phyloP scores from a whole-genome alignment of 371 early-diverging fungal species.

The Synchytrium microbalum region DNA sequence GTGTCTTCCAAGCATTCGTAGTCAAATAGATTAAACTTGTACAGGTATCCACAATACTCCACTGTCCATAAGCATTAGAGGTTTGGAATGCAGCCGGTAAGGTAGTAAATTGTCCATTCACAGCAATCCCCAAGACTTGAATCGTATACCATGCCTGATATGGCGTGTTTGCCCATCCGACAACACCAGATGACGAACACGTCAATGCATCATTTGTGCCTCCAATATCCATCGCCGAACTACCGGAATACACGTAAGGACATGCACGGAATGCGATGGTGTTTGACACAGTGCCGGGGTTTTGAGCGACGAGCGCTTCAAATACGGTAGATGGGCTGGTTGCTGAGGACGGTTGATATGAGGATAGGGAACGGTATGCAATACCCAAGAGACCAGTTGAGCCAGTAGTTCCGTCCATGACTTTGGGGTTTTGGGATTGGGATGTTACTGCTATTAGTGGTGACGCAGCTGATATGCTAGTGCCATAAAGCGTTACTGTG shows the following conservation, averaged over 20 bases:
- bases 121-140: not conserved
- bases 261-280: not conserved
- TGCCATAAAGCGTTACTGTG: not conserved
- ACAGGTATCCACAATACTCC: not conserved
- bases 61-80: not conserved
- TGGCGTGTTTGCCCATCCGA: not conserved
- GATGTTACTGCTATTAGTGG: not conserved
- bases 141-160: not conserved
- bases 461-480: not conserved
- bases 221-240: not conserved
- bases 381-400: not conserved
- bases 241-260: not conserved
- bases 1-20: not conserved
- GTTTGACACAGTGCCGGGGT: not conserved
- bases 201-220: not conserved
- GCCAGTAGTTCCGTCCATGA: not conserved
- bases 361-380: not conserved
- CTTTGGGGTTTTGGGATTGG: not conserved
- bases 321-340: not conserved
- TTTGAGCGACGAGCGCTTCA: not conserved
- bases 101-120: not conserved
- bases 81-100: not conserved
- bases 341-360: not conserved
- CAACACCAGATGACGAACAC: not conserved
- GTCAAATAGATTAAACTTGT: not conserved